Base-by-base conservation (phyloP, 768 basidiomycete species). In the Pleurotus tuber-regium region DNA sequence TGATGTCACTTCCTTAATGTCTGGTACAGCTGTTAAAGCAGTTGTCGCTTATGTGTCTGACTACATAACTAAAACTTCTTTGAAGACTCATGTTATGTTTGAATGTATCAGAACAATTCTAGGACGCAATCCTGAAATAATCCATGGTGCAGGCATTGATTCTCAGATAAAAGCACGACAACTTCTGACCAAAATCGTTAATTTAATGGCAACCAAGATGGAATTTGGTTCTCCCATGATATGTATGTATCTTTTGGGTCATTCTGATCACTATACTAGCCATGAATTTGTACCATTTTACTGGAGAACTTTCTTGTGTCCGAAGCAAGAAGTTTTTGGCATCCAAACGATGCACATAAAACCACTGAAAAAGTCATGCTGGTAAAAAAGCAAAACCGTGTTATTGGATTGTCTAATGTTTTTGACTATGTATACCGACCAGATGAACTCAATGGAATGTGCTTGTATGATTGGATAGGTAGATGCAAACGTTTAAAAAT, bases 1-100 rank as follows among this genome's bases (percentile, higher is more conserved):
- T 5, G 66, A 72, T 57, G 60, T 64, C 0, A 66, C 63, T 1
- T 60, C 60, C 43, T 44, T 72, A 2, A 39, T 65, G 4, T 70
- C 68, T 2, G 68, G 71, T 0, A 70, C 68, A 3, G 58, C 65
- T 1, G 56, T 74, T 2, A 68, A 70, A 25, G 64, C 67, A 8
- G 57, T 69, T 1, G 53, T 70, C 1, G 59, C 63, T 4, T 72
- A 73, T 60, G 59, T 72, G 8, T 51, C 65, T 1, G 66, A 67
- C 42, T 67, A 69, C 51, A 56, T 69, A 10, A 63, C 61, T 0
- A 67, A 69, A 39, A 26, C 33, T n/a, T 2, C 43, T 0, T 43
- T 74, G 12, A 71, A 69, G 40, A 67, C 66, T 0, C 59, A 72
- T 51, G 54, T 59, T 16, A 57, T 67, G 21, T 66, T 66, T 8